Percentiles rank a stretch among this genome's conserved stretches.
These are phyloP conservation scores for Colletotrichum filicis DNA, from an alignment of 2,329 filamentous ascomycete species.

Conservation along the genomic window DNA sequence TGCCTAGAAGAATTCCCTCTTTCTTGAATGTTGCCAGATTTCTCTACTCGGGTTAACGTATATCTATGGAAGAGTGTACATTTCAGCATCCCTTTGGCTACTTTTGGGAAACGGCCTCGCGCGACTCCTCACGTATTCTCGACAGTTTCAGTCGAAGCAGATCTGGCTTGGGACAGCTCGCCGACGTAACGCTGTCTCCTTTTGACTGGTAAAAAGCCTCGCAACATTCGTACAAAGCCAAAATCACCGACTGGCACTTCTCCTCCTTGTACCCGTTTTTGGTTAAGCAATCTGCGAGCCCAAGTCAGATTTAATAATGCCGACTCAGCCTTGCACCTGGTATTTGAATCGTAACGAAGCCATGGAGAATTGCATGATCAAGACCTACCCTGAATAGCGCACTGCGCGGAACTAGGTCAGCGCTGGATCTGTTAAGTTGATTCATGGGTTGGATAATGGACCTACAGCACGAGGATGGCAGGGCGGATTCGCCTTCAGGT, in stretches of 20 bases:
- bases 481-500: constrained; percentile 79
- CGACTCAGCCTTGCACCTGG: not conserved
- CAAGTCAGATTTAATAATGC: not conserved
- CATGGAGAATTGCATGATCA: not conserved
- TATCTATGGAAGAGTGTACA: constrained; percentile 57
- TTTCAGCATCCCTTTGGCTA: constrained; percentile 26
- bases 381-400: constrained; percentile 84
- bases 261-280: constrained; percentile 88
- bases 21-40: constrained; percentile 75
- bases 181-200: constrained; percentile 79
- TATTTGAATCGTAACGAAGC: not conserved
- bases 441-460: not conserved
- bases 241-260: constrained; percentile 81
- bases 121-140: constrained; percentile 68
- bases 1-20: constrained; percentile 87
- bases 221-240: constrained; percentile 94
- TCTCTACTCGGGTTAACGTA: constrained; percentile 59
- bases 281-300: constrained; percentile 78
- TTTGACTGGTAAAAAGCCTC: constrained; percentile 85
- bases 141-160: constrained; percentile 87
- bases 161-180: constrained; percentile 86
- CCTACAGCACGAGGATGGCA: constrained; percentile 87
- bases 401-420: constrained; percentile 61
- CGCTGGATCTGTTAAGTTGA: not conserved
- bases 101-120: not conserved